phyloP scores from a whole-genome alignment of 768 basidiomycete species.

The Leccinellum rugosiceps region DNA sequence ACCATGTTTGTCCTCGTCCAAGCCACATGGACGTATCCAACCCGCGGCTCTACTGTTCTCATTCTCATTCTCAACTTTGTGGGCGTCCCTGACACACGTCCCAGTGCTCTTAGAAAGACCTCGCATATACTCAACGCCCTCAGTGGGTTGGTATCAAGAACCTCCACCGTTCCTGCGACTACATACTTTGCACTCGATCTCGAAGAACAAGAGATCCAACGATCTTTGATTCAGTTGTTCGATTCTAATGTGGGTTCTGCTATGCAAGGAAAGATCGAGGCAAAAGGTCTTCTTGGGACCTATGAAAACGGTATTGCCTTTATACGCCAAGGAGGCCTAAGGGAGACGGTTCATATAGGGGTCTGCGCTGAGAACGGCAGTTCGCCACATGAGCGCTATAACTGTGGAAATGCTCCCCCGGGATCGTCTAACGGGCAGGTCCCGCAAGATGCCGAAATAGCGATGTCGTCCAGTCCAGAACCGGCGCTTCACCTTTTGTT shows the following conservation, averaged over 20 bases:
- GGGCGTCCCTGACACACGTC: constrained; percentile 9
- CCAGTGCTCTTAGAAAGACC: constrained; percentile 84
- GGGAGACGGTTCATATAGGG: constrained; percentile 4
- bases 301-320: constrained; percentile 88
- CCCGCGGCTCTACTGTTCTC: no score
- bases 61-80: not conserved
- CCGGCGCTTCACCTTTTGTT: constrained; percentile 81
- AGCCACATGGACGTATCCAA: not conserved
- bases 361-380: not conserved
- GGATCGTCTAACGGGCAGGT: constrained; percentile 27
- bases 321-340: constrained; percentile 46
- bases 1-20: not conserved
- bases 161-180: constrained; percentile 45
- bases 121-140: constrained; percentile 77
- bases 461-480: constrained; percentile 46
- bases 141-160: constrained; percentile 46
- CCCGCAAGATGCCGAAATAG: not conserved
- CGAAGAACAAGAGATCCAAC: constrained; percentile 79
- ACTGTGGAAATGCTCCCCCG: constrained; percentile 36
- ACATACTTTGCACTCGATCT: constrained; percentile 94
- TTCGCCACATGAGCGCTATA: constrained; percentile 9
- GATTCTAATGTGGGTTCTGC: constrained; percentile 57
- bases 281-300: constrained; percentile 86
- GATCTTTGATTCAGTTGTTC: constrained; percentile 69
- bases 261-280: constrained; percentile 69